Evolutionary conservation across 257 asterid genomes (phyloP), one percentile per base, ranked within the genome.

Genomic region (Cinchona pubescens): DNA sequence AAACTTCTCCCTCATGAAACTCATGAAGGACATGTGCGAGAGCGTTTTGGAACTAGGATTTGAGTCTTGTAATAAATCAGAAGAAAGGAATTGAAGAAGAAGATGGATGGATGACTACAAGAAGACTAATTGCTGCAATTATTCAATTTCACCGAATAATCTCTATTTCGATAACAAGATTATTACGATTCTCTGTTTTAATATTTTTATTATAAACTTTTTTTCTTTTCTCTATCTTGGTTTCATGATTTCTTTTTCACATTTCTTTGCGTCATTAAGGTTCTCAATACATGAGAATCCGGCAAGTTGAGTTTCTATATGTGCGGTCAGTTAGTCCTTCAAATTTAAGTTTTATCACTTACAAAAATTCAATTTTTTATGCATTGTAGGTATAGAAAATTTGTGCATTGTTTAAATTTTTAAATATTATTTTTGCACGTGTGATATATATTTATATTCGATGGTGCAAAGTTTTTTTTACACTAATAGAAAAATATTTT

Each of bases 1-100:
- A 6, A 75, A 79, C 77, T 78, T 85, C 76, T 85, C 94, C 58
- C 71, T 85, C 81, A 79, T 30, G 82, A 76, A 79, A 67, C 81
- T 93, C 69, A 84, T 93, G 94, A 76, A 82, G 23, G 91, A 92
- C 71, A 81, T 84, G 71, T 91, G 96, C 45, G 83, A 78, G 59
- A 51, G 81, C 75, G 81, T 85, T 83, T 78, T 86, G 85, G 78
- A 82, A 46, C 75, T 83, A 34, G 91, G 89, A 76, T 78, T 86
- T 37, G 87, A 71, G 71, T 66, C 83, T 32, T 49, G 70, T 74
- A 69, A 73, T 63, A 56, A 59, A 59, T 29, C 37, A 59, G 37
- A 29, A 29, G 65, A 59, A 14, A 59, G 9, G 37, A 59, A 29
- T 14, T 59, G 37, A 59, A 59, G 37, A 59, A 55, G 18, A 19